Percentiles rank a stretch among this genome's conserved stretches.
These are phyloP conservation scores for Xanthoconium stramineum DNA, from an alignment of 768 basidiomycete species.

Conservation along the genomic window DNA sequence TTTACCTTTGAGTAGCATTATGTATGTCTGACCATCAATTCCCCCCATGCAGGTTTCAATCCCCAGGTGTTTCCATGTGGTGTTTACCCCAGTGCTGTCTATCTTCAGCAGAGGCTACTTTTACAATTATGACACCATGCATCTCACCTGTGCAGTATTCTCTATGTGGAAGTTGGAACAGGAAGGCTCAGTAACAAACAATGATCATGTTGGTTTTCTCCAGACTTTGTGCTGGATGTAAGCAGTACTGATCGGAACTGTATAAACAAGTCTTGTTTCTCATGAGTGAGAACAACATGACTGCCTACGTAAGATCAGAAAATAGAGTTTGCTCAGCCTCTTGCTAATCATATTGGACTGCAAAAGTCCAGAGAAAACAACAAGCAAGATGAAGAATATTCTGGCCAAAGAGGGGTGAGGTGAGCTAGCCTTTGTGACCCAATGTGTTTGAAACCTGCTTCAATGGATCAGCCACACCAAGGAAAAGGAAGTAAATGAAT, in stretches of 20 bases:
- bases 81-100: not conserved
- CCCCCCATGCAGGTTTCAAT: conserved; percentile 3
- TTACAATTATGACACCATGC: conserved; percentile 5
- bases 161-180: not conserved
- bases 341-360: not conserved
- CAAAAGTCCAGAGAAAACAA: not conserved
- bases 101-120: not conserved
- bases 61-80: not conserved
- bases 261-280: not conserved
- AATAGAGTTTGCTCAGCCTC: not conserved
- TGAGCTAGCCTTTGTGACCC: not conserved
- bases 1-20: not conserved
- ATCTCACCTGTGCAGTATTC: not conserved
- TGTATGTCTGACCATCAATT: not conserved
- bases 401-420: not conserved
- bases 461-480: not conserved
- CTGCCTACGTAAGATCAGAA: not conserved
- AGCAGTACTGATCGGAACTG: not conserved
- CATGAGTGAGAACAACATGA: not conserved
- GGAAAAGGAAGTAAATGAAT: not conserved
- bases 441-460: not conserved
- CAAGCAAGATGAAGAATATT: not conserved
- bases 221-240: not conserved
- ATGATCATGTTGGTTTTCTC: not conserved
- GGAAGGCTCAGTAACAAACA: not conserved